phyloP scores from a whole-genome alignment of 2,329 filamentous ascomycete genomes.

The Leptographium procerum region DNA sequence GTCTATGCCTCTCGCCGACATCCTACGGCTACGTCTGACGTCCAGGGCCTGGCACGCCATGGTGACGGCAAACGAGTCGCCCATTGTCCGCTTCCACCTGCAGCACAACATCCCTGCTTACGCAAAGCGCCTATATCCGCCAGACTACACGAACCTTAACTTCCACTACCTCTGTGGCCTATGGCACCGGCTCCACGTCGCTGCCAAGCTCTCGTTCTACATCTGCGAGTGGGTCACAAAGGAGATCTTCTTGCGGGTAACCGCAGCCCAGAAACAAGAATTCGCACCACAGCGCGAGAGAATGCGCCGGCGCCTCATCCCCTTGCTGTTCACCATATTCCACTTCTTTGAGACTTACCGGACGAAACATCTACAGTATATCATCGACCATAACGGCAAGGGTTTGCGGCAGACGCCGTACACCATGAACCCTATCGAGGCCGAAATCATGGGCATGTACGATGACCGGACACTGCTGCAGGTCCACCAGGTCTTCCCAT shows the following conservation, averaged over 20 bases:
- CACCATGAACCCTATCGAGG: conserved; percentile 51
- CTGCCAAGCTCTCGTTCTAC: conserved; percentile 48
- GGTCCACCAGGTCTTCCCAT: conserved; percentile 53
- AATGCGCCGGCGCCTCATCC: conserved; percentile 53
- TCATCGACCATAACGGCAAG: conserved; percentile 38
- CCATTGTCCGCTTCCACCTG: conserved; percentile 51
- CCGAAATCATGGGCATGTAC: conserved; percentile 51
- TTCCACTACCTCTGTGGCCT: conserved; percentile 52
- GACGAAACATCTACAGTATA: conserved; percentile 44
- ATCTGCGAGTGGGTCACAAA: conserved; percentile 56
- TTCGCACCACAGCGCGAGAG: conserved; percentile 51
- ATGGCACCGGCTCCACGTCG: conserved; percentile 55
- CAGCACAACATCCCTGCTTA: conserved; percentile 49
- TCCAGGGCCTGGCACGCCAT: conserved; percentile 49
- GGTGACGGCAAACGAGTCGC: conserved; percentile 47
- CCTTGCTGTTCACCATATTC: conserved; percentile 52
- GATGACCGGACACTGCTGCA: conserved; percentile 50
- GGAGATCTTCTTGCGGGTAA: conserved; percentile 50
- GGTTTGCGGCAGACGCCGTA: conserved; percentile 42
- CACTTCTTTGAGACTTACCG: conserved; percentile 59
- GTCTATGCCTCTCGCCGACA: conserved; percentile 46
- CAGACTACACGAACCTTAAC: conserved; percentile 35
- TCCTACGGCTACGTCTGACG: conserved; percentile 46
- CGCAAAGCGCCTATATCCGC: conserved; percentile 47
- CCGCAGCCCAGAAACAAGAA: conserved; percentile 40